Base-by-base conservation (phyloP, 352 stramenopile genomes). In the Pythium chondricola region DNA sequence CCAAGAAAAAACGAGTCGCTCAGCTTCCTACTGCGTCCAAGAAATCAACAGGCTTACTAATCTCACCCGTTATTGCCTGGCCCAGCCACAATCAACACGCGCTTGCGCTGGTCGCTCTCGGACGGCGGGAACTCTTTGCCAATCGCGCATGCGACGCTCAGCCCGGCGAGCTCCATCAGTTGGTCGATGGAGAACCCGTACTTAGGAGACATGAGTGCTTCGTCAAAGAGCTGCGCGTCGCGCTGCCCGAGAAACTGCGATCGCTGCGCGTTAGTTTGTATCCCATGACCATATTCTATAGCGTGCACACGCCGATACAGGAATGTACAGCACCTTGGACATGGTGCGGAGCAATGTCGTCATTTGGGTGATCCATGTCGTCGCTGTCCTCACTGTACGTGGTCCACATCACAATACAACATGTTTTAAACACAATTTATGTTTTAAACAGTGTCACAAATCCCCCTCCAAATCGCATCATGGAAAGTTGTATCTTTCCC, bases 51-150 rank as follows among this genome's bases (percentile, higher is more conserved):
- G n/a, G n/a, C n/a, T n/a, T n/a, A n/a, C n/a, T n/a, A n/a, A n/a
- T n/a, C n/a, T n/a, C 32, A 88, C 82, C 97, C 97, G 58, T 99
- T 99, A 63, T 99, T 99, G 2, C 97, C 97, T 8, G 97, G 97
- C 1, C 97, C 97, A 31, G 80, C 95, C 18, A 99, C 66, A n/a
- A 98, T 65, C 6, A 99, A 67, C 32, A 99, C 75, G 11, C 63
- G 60, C 13, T 65, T 66, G 24, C 66, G 65, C 22, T 29, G 25
- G 0, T 54, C 29, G 22, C 4, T 1, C 2, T 30, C 30, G 30
- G 9, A 8, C 18, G 17, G 38, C 7, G 52, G 44, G 26, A 47
- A 92, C 26, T 84, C 67, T 50, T 96, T 83, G 24, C 66, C 60
- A 39, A 98, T 72, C 2, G 94, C 93, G 33, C 83, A 85, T 6